These are phyloP conservation scores for Fraxinus albicans DNA, from an alignment of 305 asterid genomes.

Conservation along the genomic window DNA sequence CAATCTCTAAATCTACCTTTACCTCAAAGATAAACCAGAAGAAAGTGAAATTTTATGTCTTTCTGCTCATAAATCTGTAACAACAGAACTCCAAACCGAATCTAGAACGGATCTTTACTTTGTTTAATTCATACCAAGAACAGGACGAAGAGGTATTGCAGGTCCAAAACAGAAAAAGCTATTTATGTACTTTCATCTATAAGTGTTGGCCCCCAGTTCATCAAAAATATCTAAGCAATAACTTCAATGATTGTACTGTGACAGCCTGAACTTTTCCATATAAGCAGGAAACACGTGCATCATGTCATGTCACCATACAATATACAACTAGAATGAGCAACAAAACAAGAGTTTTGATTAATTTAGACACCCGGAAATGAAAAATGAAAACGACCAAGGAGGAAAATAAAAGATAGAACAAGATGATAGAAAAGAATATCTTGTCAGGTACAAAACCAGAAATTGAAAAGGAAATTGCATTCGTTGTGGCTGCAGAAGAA, in stretches of 20 bases:
- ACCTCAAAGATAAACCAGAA: background rate
- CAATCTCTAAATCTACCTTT: constrained; percentile 6
- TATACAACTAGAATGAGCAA: background rate
- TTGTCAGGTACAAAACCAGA: constrained; percentile 13
- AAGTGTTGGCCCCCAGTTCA: constrained; percentile 1
- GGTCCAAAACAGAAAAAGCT: background rate
- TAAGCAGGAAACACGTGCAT: background rate
- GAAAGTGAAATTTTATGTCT: constrained; percentile 8
- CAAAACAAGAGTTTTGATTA: background rate
- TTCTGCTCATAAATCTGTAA: constrained; percentile 6
- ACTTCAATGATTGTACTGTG: constrained; percentile 9
- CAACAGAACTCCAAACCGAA: constrained; percentile 10
- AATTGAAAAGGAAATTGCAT: constrained; percentile 9
- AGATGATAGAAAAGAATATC: constrained; percentile 7
- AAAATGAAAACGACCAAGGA: constrained; percentile 9
- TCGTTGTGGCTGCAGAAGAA: constrained; percentile 16
- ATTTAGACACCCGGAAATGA: constrained; percentile 15
- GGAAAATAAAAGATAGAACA: background rate
- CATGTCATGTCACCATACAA: background rate
- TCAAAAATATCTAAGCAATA: constrained; percentile 2
- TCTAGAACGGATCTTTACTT: background rate
- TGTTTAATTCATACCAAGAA: background rate
- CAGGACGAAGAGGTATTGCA: background rate
- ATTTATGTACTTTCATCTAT: background rate
- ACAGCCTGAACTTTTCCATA: background rate